Base-by-base conservation (phyloP, 441 rosid genomes). In the Euphorbia corollata region DNA sequence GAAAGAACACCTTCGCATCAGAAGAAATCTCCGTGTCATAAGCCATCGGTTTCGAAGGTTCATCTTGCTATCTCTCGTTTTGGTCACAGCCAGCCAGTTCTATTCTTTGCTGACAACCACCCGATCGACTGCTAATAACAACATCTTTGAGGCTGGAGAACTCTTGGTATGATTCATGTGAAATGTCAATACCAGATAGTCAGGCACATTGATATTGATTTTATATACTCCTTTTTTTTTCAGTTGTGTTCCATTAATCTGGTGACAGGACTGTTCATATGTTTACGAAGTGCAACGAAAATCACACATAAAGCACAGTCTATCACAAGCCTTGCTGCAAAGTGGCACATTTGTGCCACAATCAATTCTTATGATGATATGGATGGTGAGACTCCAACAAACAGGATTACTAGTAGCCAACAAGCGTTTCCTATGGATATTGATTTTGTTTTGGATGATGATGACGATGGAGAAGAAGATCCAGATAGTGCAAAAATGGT, bases 271-370 rank as follows among this genome's bases (percentile, higher is more conserved):
- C 83, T 92, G 32, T 87, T 88, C 69, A 84, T 92, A 78, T 90
- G 96, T 85, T 73, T 92, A 74, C 81, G 98, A 55, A 92, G 97
- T 10, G 92, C 96, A 10, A 48, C 71, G 3, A 92, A 89, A 80
- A 86, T 89, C 73, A 84, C 96, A n/a, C 98, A 92, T 70, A 84
- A 80, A 77, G 96, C 86, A 56, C 95, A 87, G 71, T 79, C 98
- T 64, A 77, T 87, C 6, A 89, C 91, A 5, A 83, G 92, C 81
- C 93, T 92, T 64, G 96, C 96, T 23, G 83, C 96, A 2, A 89
- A 84, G 69, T 92, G 98, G 98, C 92, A 92, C 63, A 86, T 87
- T 10, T 89, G 87, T 34, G 96, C 98, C 2, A 92, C 98, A 16
- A 77, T 90, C 61, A 82, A 88, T 72, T 83, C 87, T 4, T 92